phyloP scores from a whole-genome alignment of 768 basidiomycete species.

The Boletus bicolor region DNA sequence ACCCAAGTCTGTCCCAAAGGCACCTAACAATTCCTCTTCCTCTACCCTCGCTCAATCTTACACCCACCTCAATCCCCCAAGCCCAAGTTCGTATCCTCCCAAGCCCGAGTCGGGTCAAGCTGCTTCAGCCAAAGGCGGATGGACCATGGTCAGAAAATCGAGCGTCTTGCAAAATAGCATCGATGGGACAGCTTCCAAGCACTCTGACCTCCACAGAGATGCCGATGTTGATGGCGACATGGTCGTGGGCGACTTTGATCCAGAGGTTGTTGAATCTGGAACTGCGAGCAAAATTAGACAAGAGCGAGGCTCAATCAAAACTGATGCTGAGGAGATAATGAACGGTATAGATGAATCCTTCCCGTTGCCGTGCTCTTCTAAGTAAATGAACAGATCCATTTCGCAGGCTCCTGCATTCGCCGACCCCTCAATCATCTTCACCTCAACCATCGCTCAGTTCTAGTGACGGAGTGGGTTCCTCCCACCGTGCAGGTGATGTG shows the following conservation, averaged over 20 bases:
- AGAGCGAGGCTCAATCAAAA: conserved; percentile 50
- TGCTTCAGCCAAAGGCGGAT: conserved; percentile 53
- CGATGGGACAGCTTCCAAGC: conserved; percentile 24
- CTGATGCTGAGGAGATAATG: conserved; percentile 72
- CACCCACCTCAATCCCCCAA: conserved; percentile 73
- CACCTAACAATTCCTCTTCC: conserved; percentile 49
- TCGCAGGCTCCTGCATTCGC: conserved; percentile 45
- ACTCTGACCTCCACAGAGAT: conserved; percentile 39
- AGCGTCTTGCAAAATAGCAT: conserved; percentile 26
- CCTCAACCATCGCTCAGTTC: conserved; percentile 5
- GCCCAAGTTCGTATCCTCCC: conserved; percentile 72
- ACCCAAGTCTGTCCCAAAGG: conserved; percentile 55
- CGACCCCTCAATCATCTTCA: not conserved
- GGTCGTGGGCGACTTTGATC: conserved; percentile 73
- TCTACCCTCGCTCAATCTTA: conserved; percentile 77
- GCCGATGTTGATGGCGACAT: conserved; percentile 73
- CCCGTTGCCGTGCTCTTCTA: conserved; percentile 23
- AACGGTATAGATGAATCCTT: conserved; percentile 50
- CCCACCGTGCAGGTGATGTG: conserved; percentile 32
- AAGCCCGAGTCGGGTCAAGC: conserved; percentile 41
- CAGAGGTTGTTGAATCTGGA: conserved; percentile 41
- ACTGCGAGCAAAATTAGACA: conserved; percentile 41
- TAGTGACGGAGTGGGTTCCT: conserved; percentile 6
- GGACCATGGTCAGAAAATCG: conserved; percentile 69
- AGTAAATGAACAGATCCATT: conserved; percentile 53